These are phyloP conservation scores for Clonostachys sp. DNA, from an alignment of 2,329 filamentous ascomycete species.

Conservation along the genomic window DNA sequence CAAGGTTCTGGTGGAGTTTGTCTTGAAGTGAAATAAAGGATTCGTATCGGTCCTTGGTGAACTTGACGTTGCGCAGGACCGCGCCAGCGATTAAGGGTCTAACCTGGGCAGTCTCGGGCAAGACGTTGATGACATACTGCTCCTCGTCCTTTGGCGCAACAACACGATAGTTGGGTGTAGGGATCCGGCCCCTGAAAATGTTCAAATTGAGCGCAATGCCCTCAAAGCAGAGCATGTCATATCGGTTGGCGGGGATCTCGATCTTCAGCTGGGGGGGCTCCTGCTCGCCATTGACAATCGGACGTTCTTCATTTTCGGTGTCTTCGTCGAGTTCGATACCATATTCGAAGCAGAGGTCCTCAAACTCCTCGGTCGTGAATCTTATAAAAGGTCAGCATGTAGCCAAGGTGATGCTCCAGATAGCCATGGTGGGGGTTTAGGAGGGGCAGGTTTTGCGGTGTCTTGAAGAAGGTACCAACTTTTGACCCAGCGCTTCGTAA, in stretches of 20 bases:
- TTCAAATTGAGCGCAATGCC: conserved; percentile 94
- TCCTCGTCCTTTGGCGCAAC: conserved; percentile 68
- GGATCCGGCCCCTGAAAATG: conserved; percentile 77
- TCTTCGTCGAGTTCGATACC: conserved; percentile 98
- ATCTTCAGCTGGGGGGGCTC: conserved; percentile 94
- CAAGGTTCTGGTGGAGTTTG: conserved; percentile 95
- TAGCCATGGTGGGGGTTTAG: conserved; percentile 8
- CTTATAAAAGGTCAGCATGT: conserved; percentile 29
- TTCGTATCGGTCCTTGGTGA: conserved; percentile 86
- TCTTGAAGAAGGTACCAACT: conserved; percentile 45
- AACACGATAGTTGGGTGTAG: conserved; percentile 76
- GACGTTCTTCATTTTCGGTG: conserved; percentile 71
- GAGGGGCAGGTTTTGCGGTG: conserved; percentile 6
- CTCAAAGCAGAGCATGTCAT: conserved; percentile 95
- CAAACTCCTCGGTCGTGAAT: conserved; percentile 90
- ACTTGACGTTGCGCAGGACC: conserved; percentile 84
- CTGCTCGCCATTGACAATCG: conserved; percentile 71
- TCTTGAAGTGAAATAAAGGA: conserved; percentile 98
- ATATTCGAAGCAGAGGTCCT: conserved; percentile 97
- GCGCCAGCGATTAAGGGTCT: conserved; percentile 86
- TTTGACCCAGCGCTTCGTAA: conserved; percentile 84
- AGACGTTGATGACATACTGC: conserved; percentile 76
- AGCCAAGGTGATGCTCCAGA: not conserved
- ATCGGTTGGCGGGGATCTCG: conserved; percentile 93
- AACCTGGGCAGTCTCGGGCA: conserved; percentile 69